A percentile compares a stretch with the other conserved stretches of the same genome.
Conservation (phyloP, 805 yeast species). For the Kluyveromyces siamensis region DNA sequence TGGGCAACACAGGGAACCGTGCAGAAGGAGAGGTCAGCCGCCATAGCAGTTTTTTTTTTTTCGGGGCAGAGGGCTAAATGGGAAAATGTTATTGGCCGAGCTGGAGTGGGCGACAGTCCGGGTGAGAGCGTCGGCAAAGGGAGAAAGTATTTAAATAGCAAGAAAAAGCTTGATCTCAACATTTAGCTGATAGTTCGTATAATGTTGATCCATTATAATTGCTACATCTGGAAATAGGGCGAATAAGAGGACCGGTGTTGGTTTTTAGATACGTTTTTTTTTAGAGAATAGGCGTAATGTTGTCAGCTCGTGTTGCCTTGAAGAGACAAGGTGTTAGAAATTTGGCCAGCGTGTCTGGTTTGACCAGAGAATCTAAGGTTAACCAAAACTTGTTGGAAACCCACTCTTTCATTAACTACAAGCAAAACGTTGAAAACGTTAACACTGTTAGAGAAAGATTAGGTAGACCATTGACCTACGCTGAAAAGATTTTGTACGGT, state of each 20-base stretch:
- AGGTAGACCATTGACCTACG: conserved; percentile 84
- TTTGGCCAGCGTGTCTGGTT: conserved; percentile 32
- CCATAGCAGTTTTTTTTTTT: neutral
- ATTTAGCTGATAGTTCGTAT: neutral
- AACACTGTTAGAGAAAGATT: conserved; percentile 75
- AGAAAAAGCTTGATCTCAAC: neutral
- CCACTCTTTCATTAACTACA: conserved; percentile 83
- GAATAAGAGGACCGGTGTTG: neutral
- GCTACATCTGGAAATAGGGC: neutral
- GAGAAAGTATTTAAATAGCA: neutral
- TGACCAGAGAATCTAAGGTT: conserved; percentile 64
- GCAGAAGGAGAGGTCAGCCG: neutral
- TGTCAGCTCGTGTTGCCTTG: conserved; percentile 26
- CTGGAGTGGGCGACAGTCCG: neutral
- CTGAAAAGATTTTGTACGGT: conserved; percentile 91
- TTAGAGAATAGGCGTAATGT: conserved; percentile 12
- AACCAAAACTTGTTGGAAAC: conserved; percentile 73
- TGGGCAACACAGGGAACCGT: neutral
- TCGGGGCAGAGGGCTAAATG: neutral
- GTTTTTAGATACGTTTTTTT: neutral
- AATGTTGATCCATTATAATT: too few species aligned
- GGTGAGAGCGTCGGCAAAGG: neutral
- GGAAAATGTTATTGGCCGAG: neutral
- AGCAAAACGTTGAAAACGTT: conserved; percentile 81
- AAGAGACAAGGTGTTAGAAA: conserved; percentile 27